These are phyloP conservation scores for Pulveroboletus frians DNA, from an alignment of 768 basidiomycete species.

Conservation along the genomic window DNA sequence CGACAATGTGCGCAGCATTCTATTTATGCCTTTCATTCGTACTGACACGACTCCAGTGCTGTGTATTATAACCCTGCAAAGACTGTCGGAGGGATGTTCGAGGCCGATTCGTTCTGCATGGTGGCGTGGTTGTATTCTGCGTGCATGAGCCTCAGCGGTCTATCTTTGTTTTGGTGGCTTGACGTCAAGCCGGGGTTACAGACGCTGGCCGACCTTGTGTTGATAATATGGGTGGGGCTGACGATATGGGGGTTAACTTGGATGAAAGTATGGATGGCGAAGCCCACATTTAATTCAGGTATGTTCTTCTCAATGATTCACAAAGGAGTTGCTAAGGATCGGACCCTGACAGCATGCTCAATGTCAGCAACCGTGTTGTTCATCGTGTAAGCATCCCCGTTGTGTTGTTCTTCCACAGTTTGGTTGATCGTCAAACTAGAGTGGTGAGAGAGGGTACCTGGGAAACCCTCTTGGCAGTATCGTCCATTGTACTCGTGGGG, in stretches of 20 bases:
- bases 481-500: conserved; percentile 75
- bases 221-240: conserved; percentile 78
- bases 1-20: conserved; percentile 59
- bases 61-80: conserved; percentile 95
- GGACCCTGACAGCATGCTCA: conserved; percentile 54
- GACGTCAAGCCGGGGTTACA: conserved; percentile 67
- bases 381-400: conserved; percentile 53
- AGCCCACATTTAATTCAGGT: conserved; percentile 89
- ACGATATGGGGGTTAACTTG: conserved; percentile 81
- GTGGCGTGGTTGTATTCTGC: conserved; percentile 66
- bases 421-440: conserved; percentile 32
- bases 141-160: conserved; percentile 67
- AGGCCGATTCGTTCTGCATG: conserved; percentile 80
- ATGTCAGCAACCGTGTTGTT: conserved; percentile 84
- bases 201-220: conserved; percentile 67
- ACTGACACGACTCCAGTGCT: conserved; percentile 39
- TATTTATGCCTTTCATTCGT: neutral
- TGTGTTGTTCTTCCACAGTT: neutral
- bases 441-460: conserved; percentile 88
- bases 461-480: conserved; percentile 64
- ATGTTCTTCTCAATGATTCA: conserved; percentile 8
- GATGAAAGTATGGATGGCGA: conserved; percentile 88
- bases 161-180: conserved; percentile 76
- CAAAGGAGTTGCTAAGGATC: neutral
- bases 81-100: conserved; percentile 87